Evolutionary conservation across 768 basidiomycete genomes (phyloP), one percentile per base, ranked within the genome.

Genomic region (Butyriboletus loyo): DNA sequence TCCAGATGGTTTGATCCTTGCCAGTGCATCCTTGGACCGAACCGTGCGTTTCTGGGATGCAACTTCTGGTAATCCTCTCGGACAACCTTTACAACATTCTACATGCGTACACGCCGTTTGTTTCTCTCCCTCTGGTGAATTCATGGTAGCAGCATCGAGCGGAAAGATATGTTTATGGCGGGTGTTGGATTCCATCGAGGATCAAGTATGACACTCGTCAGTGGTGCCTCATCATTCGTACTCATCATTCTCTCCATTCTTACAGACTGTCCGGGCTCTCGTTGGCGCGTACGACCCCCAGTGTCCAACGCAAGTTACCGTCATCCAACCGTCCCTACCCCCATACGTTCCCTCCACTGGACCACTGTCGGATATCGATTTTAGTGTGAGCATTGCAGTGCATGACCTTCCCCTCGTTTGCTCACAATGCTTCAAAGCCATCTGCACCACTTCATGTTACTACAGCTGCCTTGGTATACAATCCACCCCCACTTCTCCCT

Each of bases 1-100:
- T n/a, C n/a, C n/a, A n/a, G n/a, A n/a, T n/a, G n/a, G n/a, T n/a
- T n/a, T n/a, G n/a, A 37, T 36, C 24, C 56, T 59, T 5, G 58
- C 52, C 0, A 59, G 56, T 1, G 46, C 40, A 1, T 58, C 58
- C 4, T 1, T 1, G 2, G 56, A 58, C 40, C 2, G 10, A 2
- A 54, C 56, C 2, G 27, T 58, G 24, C 46, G 56, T 22, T 53
- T 59, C 21, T 59, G 56, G 58, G 46, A 58, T 15, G 5, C 28
- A 10, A n/a, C 11, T 17, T 46, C 44, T 30, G 57, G 50, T 3
- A 0, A n/a, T 14, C 49, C 46, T 1, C 17, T 50, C 4, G 37
- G 50, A 22, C 35, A 30, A 19, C 36, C 9, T 44, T 50, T 62
- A 13, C 35, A 17, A 11, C 50, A 58, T 19, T 5, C 8, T 25